Percentiles rank a stretch among this genome's conserved stretches.
phyloP scores from a whole-genome alignment of 2,329 filamentous ascomycete genomes.

The Alternaria alternata region DNA sequence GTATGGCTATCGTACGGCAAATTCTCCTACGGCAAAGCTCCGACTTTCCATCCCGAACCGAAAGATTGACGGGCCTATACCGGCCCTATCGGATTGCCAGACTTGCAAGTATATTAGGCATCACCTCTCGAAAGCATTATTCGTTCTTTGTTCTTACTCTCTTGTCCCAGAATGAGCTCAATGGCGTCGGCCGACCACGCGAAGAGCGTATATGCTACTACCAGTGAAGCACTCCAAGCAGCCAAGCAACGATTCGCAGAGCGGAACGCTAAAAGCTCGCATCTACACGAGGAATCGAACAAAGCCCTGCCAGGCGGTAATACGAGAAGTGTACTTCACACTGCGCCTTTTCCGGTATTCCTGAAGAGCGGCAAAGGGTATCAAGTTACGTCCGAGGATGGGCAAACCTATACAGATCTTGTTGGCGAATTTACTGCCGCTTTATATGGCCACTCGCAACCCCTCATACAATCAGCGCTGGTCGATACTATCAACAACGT shows the following conservation, averaged over 20 bases:
- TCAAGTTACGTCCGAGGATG: conserved; percentile 43
- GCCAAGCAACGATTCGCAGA: conserved; percentile 28
- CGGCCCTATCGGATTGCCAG: background rate
- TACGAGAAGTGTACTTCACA: conserved; percentile 49
- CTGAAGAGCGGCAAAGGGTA: conserved; percentile 39
- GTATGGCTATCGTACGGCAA: background rate
- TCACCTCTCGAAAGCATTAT: background rate
- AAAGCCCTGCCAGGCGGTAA: conserved; percentile 48
- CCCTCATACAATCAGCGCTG: conserved; percentile 30
- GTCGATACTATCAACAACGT: conserved; percentile 44
- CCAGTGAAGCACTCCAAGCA: conserved; percentile 26
- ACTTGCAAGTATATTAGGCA: background rate
- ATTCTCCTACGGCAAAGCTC: background rate
- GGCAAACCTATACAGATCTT: conserved; percentile 40
- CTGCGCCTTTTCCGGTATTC: conserved; percentile 49
- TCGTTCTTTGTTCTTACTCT: background rate
- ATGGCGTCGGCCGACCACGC: background rate
- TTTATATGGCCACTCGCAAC: conserved; percentile 44
- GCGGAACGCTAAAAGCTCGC: conserved; percentile 31
- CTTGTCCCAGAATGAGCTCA: background rate
- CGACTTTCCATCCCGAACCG: background rate
- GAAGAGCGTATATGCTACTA: conserved; percentile 8
- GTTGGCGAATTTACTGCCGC: conserved; percentile 40
- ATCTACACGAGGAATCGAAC: conserved; percentile 40
- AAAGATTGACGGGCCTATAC: background rate